phyloP scores from a whole-genome alignment of 805 yeast species.

The Torulaspora microellipsoides region DNA sequence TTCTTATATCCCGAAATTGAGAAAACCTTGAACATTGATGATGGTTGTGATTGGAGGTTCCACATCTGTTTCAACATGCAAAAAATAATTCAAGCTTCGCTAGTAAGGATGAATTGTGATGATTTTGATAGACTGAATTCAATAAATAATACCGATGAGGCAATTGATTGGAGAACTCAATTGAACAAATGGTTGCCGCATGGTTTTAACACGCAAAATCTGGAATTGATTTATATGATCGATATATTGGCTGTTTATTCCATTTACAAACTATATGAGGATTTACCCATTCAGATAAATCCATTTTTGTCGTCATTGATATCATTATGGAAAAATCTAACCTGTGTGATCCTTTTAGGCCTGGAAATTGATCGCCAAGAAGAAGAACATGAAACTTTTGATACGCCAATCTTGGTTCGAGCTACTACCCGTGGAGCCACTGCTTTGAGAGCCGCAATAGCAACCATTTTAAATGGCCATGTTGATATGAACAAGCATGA shows the following conservation, averaged over 20 bases:
- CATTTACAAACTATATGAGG: slow-evolving; percentile 41
- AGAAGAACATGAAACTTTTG: slow-evolving; percentile 34
- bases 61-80: slow-evolving; percentile 29
- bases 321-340: slow-evolving; percentile 62
- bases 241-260: slow-evolving; percentile 40
- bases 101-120: slow-evolving; percentile 25
- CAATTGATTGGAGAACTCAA: slow-evolving; percentile 30
- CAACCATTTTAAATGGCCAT: slow-evolving; percentile 54
- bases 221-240: slow-evolving; percentile 45
- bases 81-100: slow-evolving; percentile 22
- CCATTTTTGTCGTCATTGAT: slow-evolving; percentile 59
- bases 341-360: slow-evolving; percentile 54
- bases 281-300: slow-evolving; percentile 40
- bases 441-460: slow-evolving; percentile 57
- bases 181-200: slow-evolving; percentile 36
- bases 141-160: slow-evolving; percentile 20
- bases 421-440: slow-evolving; percentile 57
- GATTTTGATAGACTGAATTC: slow-evolving; percentile 25
- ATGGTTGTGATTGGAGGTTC: slow-evolving; percentile 25
- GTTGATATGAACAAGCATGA: slow-evolving; percentile 46
- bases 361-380: slow-evolving; percentile 57
- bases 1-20: slow-evolving; percentile 31
- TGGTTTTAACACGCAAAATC: slow-evolving; percentile 37
- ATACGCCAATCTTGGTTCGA: slow-evolving; percentile 44
- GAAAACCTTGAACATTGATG: background rate